Conservation (phyloP, 164 flowering plant genomes). For the Dillenia turbinata region DNA sequence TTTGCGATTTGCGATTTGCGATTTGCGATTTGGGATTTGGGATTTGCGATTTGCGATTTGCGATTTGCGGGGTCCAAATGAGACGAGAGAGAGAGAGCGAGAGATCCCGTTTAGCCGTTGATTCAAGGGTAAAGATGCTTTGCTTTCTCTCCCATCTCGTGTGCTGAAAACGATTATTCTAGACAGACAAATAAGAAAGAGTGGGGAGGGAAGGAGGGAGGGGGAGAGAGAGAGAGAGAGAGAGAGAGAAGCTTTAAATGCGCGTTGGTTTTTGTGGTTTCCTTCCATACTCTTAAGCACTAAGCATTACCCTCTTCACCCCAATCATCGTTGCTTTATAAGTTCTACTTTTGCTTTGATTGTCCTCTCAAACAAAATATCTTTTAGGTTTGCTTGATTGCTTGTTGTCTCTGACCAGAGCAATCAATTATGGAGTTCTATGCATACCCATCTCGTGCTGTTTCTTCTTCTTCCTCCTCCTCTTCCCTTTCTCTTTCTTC, state of each 20-base stretch:
- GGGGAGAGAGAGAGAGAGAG: neutral
- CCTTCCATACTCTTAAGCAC: constrained; percentile 27
- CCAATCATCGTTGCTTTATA: neutral
- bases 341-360: neutral
- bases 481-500: constrained; percentile 20
- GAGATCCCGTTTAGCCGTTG: too few species aligned
- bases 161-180: too few species aligned
- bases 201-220: too few species aligned
- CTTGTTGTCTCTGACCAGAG: too few species aligned
- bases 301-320: constrained; percentile 17
- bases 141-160: too few species aligned
- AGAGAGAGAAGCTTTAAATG: constrained; percentile 25
- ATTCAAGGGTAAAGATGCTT: too few species aligned
- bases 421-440: constrained; percentile 44
- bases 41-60: too few species aligned
- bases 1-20: too few species aligned
- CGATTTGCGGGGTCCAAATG: too few species aligned
- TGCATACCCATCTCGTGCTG: constrained; percentile 42
- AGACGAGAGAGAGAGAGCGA: too few species aligned
- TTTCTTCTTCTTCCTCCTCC: constrained; percentile 11
- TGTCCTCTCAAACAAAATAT: neutral
- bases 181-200: too few species aligned
- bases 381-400: neutral
- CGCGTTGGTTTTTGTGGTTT: constrained; percentile 27
- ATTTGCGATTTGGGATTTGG: too few species aligned